Evolutionary conservation across 2,329 filamentous ascomycete genomes (phyloP).

Genomic region (Neonectria sp.): DNA sequence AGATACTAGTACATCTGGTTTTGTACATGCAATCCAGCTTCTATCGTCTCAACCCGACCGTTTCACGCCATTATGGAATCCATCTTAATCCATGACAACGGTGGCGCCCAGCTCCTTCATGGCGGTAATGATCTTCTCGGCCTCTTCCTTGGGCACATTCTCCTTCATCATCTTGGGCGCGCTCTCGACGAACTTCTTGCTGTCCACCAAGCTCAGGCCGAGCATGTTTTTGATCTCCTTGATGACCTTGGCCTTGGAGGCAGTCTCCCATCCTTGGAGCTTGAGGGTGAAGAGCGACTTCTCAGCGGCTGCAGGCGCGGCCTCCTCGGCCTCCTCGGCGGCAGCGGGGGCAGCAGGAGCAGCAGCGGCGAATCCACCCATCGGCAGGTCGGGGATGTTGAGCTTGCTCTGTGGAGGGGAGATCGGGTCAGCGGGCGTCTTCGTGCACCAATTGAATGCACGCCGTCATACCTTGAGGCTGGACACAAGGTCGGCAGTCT

Average conservation of each 20-base stretch:
- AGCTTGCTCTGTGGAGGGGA: constrained; percentile 78
- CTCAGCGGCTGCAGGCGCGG: constrained; percentile 91
- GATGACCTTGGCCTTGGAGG: constrained; percentile 97
- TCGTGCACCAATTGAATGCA: constrained; percentile 32
- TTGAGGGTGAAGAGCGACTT: constrained; percentile 98
- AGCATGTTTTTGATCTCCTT: constrained; percentile 99
- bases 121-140: constrained; percentile 96
- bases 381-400: constrained; percentile 97
- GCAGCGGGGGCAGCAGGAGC: constrained; percentile 75
- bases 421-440: constrained; percentile 34
- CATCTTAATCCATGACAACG: constrained; percentile 87
- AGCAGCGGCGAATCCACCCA: constrained; percentile 88
- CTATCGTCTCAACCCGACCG: constrained; percentile 51
- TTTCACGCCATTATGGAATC: constrained; percentile 31
- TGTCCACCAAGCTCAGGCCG: constrained; percentile 95
- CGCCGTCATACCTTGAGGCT: constrained; percentile 84
- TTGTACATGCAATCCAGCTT: constrained; percentile 57
- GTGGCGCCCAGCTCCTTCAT: constrained; percentile 95
- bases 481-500: constrained; percentile 96
- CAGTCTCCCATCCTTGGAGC: constrained; percentile 89
- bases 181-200: constrained; percentile 99
- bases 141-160: constrained; percentile 97
- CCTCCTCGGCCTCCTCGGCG: constrained; percentile 87
- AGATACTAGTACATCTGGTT: constrained; percentile 57
- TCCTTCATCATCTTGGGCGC: constrained; percentile 99